Evolutionary conservation across 257 asterid genomes (phyloP).

Genomic region (Solanum raphanifolium): DNA sequence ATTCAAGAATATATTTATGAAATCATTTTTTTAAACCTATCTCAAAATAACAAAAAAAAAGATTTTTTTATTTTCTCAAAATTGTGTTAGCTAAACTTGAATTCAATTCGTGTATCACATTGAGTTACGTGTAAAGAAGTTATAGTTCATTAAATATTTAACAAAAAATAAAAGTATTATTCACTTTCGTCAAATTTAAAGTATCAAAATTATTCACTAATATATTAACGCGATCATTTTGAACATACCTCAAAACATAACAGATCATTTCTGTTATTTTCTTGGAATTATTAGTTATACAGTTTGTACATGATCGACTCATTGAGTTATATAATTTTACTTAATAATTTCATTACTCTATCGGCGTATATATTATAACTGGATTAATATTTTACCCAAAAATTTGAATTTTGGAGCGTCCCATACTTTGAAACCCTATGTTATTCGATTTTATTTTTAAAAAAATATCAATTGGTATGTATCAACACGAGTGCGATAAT

Average conservation of each 20-base stretch:
- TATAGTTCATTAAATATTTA: no score
- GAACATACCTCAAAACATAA: background rate
- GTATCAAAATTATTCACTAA: background rate
- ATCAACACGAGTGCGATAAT: no score
- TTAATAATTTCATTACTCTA: background rate
- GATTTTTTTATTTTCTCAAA: background rate
- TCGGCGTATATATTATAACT: background rate
- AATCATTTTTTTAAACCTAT: background rate
- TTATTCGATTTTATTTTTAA: no score
- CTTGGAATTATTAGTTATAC: background rate
- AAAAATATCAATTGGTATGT: no score
- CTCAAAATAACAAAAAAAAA: background rate
- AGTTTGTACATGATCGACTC: background rate
- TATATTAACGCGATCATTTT: background rate
- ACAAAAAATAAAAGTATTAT: no score
- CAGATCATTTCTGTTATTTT: background rate
- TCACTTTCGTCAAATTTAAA: background rate
- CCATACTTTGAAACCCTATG: no score
- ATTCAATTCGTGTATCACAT: no score
- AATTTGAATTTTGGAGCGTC: fast-evolving
- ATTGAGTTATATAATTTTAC: background rate
- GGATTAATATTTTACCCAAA: no score
- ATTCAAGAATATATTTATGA: background rate
- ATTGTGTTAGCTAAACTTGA: background rate
- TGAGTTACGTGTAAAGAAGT: no score